These are phyloP conservation scores for Pythium monospermum DNA, from an alignment of 352 stramenopile species.

Conservation along the genomic window DNA sequence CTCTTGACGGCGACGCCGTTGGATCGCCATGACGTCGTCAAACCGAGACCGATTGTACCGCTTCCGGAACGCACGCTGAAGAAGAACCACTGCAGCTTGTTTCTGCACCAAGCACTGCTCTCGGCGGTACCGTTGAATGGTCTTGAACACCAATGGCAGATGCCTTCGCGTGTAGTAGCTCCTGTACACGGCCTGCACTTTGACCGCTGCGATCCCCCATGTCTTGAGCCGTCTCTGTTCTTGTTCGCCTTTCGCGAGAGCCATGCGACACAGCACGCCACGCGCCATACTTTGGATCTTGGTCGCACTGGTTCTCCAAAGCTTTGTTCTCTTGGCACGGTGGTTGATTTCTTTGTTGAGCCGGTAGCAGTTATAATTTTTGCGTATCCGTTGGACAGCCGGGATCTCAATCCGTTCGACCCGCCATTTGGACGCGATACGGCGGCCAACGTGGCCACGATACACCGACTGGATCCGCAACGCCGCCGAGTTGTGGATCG, in stretches of 20 bases:
- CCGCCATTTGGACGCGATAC: conserved; percentile 47
- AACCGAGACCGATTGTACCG: conserved; percentile 66
- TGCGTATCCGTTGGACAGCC: conserved; percentile 40
- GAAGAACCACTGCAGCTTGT: conserved; percentile 32
- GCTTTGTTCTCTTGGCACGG: conserved; percentile 27
- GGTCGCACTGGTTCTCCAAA: conserved; percentile 30
- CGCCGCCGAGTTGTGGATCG: conserved; percentile 63
- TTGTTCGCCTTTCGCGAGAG: conserved; percentile 21
- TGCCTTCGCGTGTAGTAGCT: conserved; percentile 53
- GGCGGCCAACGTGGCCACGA: conserved; percentile 47
- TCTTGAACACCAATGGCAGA: conserved; percentile 48
- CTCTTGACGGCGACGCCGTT: conserved; percentile 49
- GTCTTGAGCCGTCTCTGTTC: conserved; percentile 30
- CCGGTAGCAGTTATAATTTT: conserved; percentile 42
- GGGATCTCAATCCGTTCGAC: conserved; percentile 48
- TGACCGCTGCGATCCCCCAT: conserved; percentile 42
- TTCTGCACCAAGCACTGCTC: conserved; percentile 37
- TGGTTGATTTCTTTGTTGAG: conserved; percentile 34
- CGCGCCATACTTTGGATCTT: conserved; percentile 58
- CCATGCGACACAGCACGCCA: conserved; percentile 40
- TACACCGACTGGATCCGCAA: conserved; percentile 68
- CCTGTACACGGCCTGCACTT: conserved; percentile 54
- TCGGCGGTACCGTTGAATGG: conserved; percentile 51
- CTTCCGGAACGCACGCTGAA: conserved; percentile 55
- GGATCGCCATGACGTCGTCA: conserved; percentile 67